Evolutionary conservation across 129 eudicot genomes (phyloP), one percentile per base, ranked within the genome.

Genomic region (Helianthus tuberosus): DNA sequence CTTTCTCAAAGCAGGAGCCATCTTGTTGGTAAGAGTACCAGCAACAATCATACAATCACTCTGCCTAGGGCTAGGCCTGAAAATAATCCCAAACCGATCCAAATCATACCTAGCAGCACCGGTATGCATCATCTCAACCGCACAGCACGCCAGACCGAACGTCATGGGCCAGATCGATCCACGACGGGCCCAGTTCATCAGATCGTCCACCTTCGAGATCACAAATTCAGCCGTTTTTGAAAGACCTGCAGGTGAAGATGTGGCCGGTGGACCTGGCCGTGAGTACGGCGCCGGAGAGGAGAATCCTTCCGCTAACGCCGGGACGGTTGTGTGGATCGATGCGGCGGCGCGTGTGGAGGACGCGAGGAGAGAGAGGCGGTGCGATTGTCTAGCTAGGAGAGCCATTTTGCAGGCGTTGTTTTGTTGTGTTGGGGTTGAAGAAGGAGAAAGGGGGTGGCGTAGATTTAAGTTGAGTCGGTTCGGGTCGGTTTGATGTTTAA

Each of bases 121-220:
- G 0, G 98, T 90, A 59, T 94, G 98, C 98, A 94, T 94, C 98
- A 94, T 94, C 58, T 94, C 98, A 1, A 94, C 98, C 23, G 98
- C 98, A 58, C 98, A 94, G 55, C 98, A 94, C 1, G 98, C 98
- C 5, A 94, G 83, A 3, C 98, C 98, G 27, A 94, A 94, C 1
- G 98, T 94, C 98, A 94, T 90, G 77, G 98, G 98, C 98, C 98
- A 94, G 71, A 94, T 86, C 36, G 98, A 94, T 43, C 98, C 97
- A 9, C 91, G 91, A 6, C 98, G 93, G 13, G 96, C 98, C 92
- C 91, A 94, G 57, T 94, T 94, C 96, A 94, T 88, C 70, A 94
- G 89, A 74, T 90, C 97, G 36, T 94, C 98, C 36, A 94, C 98
- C 69, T 94, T 94, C 0, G 98, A 94, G 50, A 94, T 94, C 76